These are phyloP conservation scores for Capsicum chinense DNA, from an alignment of 257 asterid genomes.

Conservation along the genomic window DNA sequence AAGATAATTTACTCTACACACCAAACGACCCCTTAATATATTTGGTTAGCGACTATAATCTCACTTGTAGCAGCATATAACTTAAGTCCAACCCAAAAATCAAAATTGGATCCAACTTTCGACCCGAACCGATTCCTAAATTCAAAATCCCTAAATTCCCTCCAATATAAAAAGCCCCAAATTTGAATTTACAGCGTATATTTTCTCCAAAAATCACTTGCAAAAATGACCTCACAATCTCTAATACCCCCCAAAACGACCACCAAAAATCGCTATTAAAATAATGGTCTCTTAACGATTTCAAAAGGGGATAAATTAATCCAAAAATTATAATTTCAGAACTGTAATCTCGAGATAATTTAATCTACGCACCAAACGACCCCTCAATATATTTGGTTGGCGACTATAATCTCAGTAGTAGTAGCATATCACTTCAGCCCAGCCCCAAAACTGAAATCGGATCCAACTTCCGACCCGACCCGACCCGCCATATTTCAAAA, in stretches of 20 bases:
- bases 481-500: not conserved
- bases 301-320: conserved; percentile 46
- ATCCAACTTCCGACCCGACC: not conserved
- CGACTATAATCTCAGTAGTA: no score
- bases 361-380: no score
- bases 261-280: conserved; percentile 35
- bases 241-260: conserved; percentile 51
- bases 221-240: no score
- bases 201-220: no score
- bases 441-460: not conserved
- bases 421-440: not conserved
- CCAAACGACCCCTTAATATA: no score
- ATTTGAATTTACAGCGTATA: no score
- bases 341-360: no score
- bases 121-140: not conserved
- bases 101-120: not conserved
- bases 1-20: no score
- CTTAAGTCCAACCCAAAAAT: not conserved
- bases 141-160: conserved; percentile 13
- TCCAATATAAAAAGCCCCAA: not conserved
- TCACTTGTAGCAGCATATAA: not conserved
- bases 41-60: no score
- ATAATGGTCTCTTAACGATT: conserved; percentile 73
- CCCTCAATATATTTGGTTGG: no score
- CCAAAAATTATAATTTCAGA: no score